Evolutionary conservation across 1,139 yeast genomes (phyloP).

Genomic region (Candida tetrigidarum): DNA sequence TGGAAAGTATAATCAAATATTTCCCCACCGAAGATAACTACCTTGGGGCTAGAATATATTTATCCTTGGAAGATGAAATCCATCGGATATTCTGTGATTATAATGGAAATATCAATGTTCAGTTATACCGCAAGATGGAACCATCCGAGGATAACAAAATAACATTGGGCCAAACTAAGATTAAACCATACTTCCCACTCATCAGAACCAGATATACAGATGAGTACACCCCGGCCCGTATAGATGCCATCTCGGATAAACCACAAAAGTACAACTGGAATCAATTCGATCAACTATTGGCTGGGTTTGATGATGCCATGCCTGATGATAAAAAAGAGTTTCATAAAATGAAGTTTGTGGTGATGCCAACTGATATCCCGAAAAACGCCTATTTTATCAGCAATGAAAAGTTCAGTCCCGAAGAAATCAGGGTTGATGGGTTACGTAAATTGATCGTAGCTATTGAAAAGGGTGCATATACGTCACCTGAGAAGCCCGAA

Average conservation of each 20-base stretch:
- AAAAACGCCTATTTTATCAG: slow-evolving; percentile 53
- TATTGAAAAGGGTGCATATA: slow-evolving; percentile 63
- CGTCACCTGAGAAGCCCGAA: slow-evolving; percentile 46
- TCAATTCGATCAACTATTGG: slow-evolving; percentile 83
- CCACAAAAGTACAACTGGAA: slow-evolving; percentile 83
- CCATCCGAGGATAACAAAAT: slow-evolving; percentile 28
- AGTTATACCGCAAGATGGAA: slow-evolving; percentile 54
- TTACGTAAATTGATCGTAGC: slow-evolving; percentile 69
- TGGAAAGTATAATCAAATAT: slow-evolving; percentile 47
- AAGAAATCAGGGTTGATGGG: slow-evolving; percentile 89
- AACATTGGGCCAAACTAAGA: slow-evolving; percentile 22
- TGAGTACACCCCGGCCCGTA: slow-evolving; percentile 59
- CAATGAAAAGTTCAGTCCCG: slow-evolving; percentile 71
- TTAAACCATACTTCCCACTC: slow-evolving; percentile 49
- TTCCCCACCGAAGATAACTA: slow-evolving; percentile 42
- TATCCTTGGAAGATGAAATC: slow-evolving; percentile 81
- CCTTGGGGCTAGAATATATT: slow-evolving; percentile 65
- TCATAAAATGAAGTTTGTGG: slow-evolving; percentile 77
- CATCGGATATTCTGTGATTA: slow-evolving; percentile 79
- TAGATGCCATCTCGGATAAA: slow-evolving; percentile 57
- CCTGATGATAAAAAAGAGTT: slow-evolving; percentile 61
- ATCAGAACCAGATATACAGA: slow-evolving; percentile 82
- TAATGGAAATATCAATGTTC: slow-evolving; percentile 75
- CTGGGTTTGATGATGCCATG: slow-evolving; percentile 83
- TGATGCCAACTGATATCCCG: slow-evolving; percentile 75